Conservation (phyloP, 345 rosid species). For the Ceriops decandra region DNA sequence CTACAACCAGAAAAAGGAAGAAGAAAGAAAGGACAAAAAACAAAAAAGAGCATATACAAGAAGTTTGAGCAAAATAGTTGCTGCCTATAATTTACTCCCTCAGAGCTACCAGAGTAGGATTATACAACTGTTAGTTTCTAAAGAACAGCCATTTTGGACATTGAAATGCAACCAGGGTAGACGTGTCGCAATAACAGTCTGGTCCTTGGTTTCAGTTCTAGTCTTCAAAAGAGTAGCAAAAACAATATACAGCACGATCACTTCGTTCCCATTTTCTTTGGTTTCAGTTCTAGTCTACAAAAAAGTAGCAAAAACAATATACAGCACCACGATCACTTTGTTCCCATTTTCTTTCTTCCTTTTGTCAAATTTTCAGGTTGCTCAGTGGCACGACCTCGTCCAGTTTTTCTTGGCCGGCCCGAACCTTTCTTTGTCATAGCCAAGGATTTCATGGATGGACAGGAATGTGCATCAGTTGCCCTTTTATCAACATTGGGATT, state of each 20-base stretch:
- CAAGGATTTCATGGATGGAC: conserved; percentile 40
- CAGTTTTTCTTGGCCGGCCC: conserved; percentile 32
- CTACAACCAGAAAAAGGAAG: too few relatives aligned
- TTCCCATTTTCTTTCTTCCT: conserved; percentile 50
- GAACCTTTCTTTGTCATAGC: conserved; percentile 25
- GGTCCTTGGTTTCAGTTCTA: background rate
- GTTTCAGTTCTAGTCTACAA: background rate
- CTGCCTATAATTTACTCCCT: too few relatives aligned
- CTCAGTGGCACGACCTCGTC: conserved; percentile 11
- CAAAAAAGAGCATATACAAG: too few relatives aligned
- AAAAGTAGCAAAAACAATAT: background rate
- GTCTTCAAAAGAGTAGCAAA: background rate
- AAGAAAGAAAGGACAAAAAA: too few relatives aligned
- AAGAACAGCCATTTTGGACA: conserved; percentile 17
- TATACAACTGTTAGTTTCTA: conserved; percentile 11
- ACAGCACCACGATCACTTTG: conserved; percentile 30
- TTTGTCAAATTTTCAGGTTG: conserved; percentile 24
- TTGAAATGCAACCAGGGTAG: conserved; percentile 9
- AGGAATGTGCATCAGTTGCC: conserved; percentile 24
- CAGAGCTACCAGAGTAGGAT: background rate
- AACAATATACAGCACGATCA: conserved; percentile 26
- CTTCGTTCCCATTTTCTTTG: conserved; percentile 43
- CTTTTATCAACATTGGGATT: conserved; percentile 31
- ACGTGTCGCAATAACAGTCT: background rate
- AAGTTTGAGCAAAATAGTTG: too few relatives aligned